Evolutionary conservation across 2,329 filamentous ascomycete genomes (phyloP).

Genomic region (Penicillium aurantiogriseum): DNA sequence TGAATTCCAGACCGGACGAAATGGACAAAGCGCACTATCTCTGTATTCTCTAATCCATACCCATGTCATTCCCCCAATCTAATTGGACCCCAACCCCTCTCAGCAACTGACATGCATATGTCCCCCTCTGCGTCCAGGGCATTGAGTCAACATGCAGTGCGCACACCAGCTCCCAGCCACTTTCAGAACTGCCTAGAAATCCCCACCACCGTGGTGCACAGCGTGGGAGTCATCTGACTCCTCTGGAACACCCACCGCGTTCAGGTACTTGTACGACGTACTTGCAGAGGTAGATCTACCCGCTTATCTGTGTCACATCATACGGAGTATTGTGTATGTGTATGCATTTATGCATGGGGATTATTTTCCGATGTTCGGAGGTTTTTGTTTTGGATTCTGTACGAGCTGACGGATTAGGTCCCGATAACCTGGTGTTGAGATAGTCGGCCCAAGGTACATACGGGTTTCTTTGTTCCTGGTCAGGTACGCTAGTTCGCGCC

Average conservation of each 20-base stretch:
- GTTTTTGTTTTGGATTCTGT: conserved; percentile 4
- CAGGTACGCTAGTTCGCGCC: background rate
- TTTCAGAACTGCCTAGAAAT: conserved; percentile 9
- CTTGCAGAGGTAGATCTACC: conserved; percentile 3
- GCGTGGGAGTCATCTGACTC: conserved; percentile 23
- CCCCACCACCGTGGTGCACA: conserved; percentile 1
- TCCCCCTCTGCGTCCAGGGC: conserved; percentile 6
- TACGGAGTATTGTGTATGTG: background rate
- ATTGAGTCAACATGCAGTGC: conserved; percentile 10
- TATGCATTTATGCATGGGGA: background rate
- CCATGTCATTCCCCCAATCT: background rate
- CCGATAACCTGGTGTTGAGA: background rate
- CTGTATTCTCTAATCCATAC: background rate
- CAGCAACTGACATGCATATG: conserved; percentile 1
- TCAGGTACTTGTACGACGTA: background rate
- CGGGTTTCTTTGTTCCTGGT: background rate
- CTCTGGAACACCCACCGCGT: conserved; percentile 10
- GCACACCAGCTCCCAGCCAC: conserved; percentile 12
- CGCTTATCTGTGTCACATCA: background rate
- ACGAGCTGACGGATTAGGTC: background rate
- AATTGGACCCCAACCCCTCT: conserved; percentile 1
- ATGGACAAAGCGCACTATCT: conserved; percentile 7
- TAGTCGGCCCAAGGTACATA: background rate
- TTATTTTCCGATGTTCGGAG: conserved; percentile 9
- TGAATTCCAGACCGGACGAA: background rate